phyloP scores from a whole-genome alignment of 441 rosid species.

The Pelargonium exstipulatum region DNA sequence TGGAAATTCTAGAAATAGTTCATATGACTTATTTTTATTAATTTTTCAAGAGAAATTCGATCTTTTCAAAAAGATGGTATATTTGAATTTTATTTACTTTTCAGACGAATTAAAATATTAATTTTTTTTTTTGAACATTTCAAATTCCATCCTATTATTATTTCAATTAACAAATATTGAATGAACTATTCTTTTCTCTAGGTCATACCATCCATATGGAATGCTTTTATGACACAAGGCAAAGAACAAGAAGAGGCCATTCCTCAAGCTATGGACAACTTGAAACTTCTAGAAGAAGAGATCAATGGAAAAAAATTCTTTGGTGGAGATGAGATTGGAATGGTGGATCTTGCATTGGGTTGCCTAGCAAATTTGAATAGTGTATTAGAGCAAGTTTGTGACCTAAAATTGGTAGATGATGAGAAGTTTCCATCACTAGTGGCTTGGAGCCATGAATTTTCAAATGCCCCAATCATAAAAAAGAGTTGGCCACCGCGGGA shows the following conservation, averaged over 20 bases:
- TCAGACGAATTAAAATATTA: no score
- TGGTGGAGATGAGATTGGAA: constrained; percentile 32
- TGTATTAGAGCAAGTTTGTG: neutral
- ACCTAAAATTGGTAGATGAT: neutral
- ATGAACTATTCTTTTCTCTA: neutral
- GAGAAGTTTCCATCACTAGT: neutral
- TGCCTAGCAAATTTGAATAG: constrained; percentile 1
- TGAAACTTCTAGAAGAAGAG: constrained; percentile 27
- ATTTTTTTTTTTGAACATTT: no score
- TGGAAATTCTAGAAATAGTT: no score
- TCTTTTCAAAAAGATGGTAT: no score
- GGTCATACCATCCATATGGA: constrained; percentile 12
- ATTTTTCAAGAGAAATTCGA: no score
- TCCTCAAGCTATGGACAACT: constrained; percentile 9
- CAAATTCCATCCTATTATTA: no score
- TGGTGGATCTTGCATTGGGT: constrained; percentile 19
- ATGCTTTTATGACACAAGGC: constrained; percentile 3
- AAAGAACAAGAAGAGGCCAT: constrained; percentile 27
- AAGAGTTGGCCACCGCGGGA: neutral
- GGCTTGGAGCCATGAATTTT: neutral
- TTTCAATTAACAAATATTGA: no score
- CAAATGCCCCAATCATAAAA: neutral
- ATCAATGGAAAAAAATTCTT: constrained; percentile 31
- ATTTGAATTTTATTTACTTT: no score
- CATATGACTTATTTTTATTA: no score